Percentiles rank a stretch among this genome's conserved stretches.
These are phyloP conservation scores for Penicillium roqueforti DNA, from an alignment of 495 filamentous ascomycete species.

Conservation along the genomic window DNA sequence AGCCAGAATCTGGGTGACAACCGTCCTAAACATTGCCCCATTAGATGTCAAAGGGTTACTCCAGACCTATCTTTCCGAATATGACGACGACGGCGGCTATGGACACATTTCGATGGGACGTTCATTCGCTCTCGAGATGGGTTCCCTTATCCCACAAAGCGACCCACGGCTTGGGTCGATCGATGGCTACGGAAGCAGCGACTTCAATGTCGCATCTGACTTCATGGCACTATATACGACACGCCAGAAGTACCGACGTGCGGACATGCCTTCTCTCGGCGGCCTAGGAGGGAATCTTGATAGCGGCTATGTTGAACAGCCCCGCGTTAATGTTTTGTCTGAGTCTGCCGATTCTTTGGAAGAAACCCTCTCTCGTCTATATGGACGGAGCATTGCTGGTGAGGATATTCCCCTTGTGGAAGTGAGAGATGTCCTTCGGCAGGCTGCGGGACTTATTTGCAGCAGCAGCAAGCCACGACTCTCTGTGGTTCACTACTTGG, in stretches of 20 bases:
- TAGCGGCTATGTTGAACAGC: conserved; percentile 14
- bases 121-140: conserved; percentile 93
- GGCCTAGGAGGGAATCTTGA: conserved; percentile 8
- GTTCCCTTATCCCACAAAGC: conserved; percentile 76
- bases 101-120: conserved; percentile 90
- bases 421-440: conserved; percentile 71
- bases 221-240: conserved; percentile 97
- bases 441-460: conserved; percentile 82
- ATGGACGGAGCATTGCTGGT: conserved; percentile 60
- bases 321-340: conserved; percentile 5
- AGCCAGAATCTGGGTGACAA: conserved; percentile 74
- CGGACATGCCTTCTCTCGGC: conserved; percentile 52
- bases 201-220: conserved; percentile 86
- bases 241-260: conserved; percentile 85
- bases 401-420: conserved; percentile 67
- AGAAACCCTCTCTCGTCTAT: conserved; percentile 49
- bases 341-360: conserved; percentile 29
- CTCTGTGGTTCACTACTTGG: conserved; percentile 76
- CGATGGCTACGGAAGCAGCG: conserved; percentile 62
- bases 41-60: conserved; percentile 92
- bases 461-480: conserved; percentile 65
- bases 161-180: conserved; percentile 80
- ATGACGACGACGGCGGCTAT: conserved; percentile 79
- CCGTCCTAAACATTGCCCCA: conserved; percentile 78
- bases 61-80: conserved; percentile 92